Evolutionary conservation across 805 yeast genomes (phyloP), one percentile per base, ranked within the genome.

Genomic region (Priceomyces carsonii): DNA sequence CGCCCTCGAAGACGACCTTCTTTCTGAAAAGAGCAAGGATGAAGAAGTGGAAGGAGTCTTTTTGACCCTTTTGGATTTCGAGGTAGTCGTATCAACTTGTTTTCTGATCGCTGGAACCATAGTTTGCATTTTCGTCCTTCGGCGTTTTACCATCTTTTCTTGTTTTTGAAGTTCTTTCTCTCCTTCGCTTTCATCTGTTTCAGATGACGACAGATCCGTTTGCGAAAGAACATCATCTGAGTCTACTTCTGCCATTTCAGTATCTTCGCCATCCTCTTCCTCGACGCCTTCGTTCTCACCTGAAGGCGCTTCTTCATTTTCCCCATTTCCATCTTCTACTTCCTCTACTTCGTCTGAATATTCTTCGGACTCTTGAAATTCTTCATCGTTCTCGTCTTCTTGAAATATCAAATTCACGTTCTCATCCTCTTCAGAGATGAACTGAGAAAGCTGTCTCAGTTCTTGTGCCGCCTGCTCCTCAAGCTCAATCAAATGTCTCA

Each of bases 1-100:
- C 7, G 77, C 65, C 55, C 99, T 77, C 12, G 87, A 76, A 0
- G 95, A 85, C 0, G 83, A 76, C 49, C 96, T 69, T 55, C 95
- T 69, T 4, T 66, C 67, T 1, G 66, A 57, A 10, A 69, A 59
- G 14, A 83, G 53, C 18, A 85, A 54, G 10, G 79, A 65, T 8
- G 74, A 81, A 0, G 83, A 54, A 5, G 67, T 51, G 4, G 75
- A 44, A 32, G 39, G 29, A 18, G 38, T 21, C 17, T 45, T 33
- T 14, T 35, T 36, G 18, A 35, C 46, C 37, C 48, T 52, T 42
- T 64, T 67, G 3, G 72, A 43, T 51, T 42, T 66, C 44, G 39
- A 43, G 17, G 69, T 38, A 33, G 43, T 52, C 15, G 39, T 52
- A 36, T 38, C 41, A 35, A 55, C 55, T 14, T 55, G 54, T 16